A percentile compares a stretch with the other conserved stretches of the same genome.
phyloP scores from a whole-genome alignment of 306 rosid species.

The Vicia sativa region DNA sequence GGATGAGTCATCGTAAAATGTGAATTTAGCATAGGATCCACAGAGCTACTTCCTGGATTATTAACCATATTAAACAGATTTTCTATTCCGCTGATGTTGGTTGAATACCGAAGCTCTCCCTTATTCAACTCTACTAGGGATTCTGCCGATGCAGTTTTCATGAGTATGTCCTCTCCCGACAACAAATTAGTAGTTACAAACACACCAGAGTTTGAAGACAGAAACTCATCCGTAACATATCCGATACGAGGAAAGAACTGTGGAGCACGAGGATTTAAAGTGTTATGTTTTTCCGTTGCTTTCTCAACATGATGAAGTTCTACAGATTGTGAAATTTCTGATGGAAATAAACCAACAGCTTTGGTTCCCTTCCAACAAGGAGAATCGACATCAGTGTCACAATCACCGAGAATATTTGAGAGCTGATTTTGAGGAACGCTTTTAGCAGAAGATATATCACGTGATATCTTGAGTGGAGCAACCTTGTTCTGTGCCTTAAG shows the following conservation, averaged over 20 bases:
- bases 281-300: constrained; percentile 41
- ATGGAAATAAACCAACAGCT: constrained; percentile 39
- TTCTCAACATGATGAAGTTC: constrained; percentile 40
- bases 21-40: constrained; percentile 37
- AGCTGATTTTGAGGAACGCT: constrained; percentile 39
- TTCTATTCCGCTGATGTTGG: constrained; percentile 33
- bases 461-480: constrained; percentile 41
- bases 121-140: constrained; percentile 35
- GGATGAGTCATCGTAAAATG: constrained; percentile 30
- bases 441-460: constrained; percentile 39
- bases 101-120: constrained; percentile 44
- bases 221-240: constrained; percentile 40
- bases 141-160: constrained; percentile 36
- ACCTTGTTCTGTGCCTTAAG: constrained; percentile 22
- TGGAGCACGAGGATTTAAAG: constrained; percentile 71
- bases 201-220: constrained; percentile 38
- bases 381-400: constrained; percentile 68
- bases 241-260: constrained; percentile 59
- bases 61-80: constrained; percentile 34
- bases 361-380: constrained; percentile 68
- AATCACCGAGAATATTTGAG: constrained; percentile 38
- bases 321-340: constrained; percentile 39
- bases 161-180: constrained; percentile 40
- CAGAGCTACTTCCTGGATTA: constrained; percentile 40
- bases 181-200: constrained; percentile 41